These are phyloP conservation scores for Acer saccharum DNA, from an alignment of 345 rosid species.

Conservation along the genomic window DNA sequence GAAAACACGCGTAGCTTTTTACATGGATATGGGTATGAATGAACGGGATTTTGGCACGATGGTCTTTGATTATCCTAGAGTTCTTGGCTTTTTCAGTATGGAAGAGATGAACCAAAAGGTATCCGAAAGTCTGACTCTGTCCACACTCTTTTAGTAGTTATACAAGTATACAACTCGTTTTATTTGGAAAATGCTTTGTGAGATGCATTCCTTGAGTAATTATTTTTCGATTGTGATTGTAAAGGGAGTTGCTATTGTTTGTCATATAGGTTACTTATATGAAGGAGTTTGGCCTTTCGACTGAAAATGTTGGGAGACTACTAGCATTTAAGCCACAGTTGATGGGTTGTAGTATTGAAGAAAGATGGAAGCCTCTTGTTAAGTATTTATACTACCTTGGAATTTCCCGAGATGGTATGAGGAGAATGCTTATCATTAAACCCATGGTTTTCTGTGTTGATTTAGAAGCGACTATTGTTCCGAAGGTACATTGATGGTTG, in stretches of 20 bases:
- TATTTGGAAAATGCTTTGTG: neutral
- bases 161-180: neutral
- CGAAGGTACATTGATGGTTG: constrained; percentile 51
- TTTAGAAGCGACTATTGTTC: constrained; percentile 65
- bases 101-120: constrained; percentile 92
- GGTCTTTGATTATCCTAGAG: constrained; percentile 85
- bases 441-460: constrained; percentile 84
- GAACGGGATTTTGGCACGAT: constrained; percentile 86
- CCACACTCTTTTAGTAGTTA: neutral
- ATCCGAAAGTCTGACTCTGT: neutral
- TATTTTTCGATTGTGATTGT: neutral
- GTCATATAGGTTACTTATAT: constrained; percentile 65
- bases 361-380: constrained; percentile 86
- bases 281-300: constrained; percentile 83
- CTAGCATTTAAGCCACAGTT: constrained; percentile 85
- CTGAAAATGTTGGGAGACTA: constrained; percentile 72
- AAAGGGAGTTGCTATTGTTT: constrained; percentile 10
- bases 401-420: constrained; percentile 82
- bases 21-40: constrained; percentile 77
- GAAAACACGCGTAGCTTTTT: constrained; percentile 64
- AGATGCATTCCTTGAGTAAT: neutral
- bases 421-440: constrained; percentile 78
- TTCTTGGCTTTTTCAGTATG: constrained; percentile 60
- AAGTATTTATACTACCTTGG: constrained; percentile 88
- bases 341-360: constrained; percentile 82